A percentile compares a stretch with the other conserved stretches of the same genome.
phyloP scores from a whole-genome alignment of 23 red algal species.

The Pyropia yezoensis region DNA sequence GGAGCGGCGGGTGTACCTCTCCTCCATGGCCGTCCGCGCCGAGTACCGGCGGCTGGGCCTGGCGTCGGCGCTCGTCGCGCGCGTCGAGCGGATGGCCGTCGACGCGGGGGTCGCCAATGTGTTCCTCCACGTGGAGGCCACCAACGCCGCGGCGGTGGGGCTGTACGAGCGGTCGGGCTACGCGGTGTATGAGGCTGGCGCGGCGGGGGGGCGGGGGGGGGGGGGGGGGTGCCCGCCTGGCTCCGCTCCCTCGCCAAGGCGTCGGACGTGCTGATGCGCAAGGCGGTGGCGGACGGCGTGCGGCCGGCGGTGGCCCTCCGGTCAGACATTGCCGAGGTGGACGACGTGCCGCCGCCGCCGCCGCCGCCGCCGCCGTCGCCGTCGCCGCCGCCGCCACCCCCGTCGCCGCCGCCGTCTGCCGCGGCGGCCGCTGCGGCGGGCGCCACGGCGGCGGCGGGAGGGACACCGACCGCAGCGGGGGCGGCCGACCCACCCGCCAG shows the following conservation, averaged over 20 bases:
- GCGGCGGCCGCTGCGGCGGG: too few relatives aligned
- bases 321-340: too few relatives aligned
- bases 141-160: conserved; percentile 34
- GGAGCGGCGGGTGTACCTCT: conserved; percentile 29
- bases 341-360: too few relatives aligned
- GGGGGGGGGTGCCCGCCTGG: conserved; percentile 15
- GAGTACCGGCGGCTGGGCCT: conserved; percentile 38
- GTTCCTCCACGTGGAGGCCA: conserved; percentile 45
- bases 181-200: background rate
- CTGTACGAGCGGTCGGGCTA: conserved; percentile 45
- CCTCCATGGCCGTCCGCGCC: conserved; percentile 46
- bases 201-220: too few relatives aligned
- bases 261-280: conserved; percentile 40
- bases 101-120: conserved; percentile 16
- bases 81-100: conserved; percentile 9
- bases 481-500: too few relatives aligned
- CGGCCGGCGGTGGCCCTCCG: too few relatives aligned
- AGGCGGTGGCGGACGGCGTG: background rate
- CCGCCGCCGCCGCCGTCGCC: too few relatives aligned
- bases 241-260: conserved; percentile 33
- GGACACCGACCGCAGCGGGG: too few relatives aligned
- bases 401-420: too few relatives aligned
- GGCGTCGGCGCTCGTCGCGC: conserved; percentile 16
- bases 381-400: too few relatives aligned
- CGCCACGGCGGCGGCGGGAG: too few relatives aligned